phyloP scores from a whole-genome alignment of 164 flowering plant species.

The Berberis thunbergii region DNA sequence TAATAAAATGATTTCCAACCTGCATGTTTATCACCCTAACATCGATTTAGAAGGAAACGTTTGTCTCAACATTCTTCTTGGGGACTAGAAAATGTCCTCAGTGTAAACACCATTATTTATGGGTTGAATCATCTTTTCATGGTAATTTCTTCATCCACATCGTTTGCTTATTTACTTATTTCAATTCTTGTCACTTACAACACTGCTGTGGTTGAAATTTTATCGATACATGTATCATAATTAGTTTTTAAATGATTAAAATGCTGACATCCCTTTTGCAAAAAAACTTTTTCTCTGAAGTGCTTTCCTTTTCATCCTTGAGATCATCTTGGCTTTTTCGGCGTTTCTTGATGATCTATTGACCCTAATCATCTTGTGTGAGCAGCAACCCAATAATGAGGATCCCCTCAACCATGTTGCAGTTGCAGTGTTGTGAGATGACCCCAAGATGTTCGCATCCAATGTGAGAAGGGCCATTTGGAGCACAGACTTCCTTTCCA shows the following conservation, averaged over 20 bases:
- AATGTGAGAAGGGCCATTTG: constrained; percentile 72
- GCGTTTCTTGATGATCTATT: neutral
- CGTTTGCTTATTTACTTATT: neutral
- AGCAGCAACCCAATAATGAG: constrained; percentile 69
- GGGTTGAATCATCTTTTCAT: constrained; percentile 67
- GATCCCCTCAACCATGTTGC: constrained; percentile 81
- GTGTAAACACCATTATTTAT: constrained; percentile 60
- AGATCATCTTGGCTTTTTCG: neutral
- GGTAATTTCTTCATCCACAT: constrained; percentile 24
- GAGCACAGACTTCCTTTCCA: constrained; percentile 50
- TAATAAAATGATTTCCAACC: constrained; percentile 3
- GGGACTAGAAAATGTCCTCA: constrained; percentile 81
- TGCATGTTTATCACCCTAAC: constrained; percentile 78
- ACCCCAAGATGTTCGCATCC: constrained; percentile 54
- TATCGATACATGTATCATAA: too few relatives aligned
- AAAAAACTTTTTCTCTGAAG: too few relatives aligned
- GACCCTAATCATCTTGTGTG: neutral
- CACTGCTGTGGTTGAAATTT: neutral
- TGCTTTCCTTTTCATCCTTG: neutral
- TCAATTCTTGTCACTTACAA: neutral
- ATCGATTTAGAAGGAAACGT: constrained; percentile 82
- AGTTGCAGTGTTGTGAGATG: constrained; percentile 65
- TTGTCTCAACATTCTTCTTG: constrained; percentile 73
- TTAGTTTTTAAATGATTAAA: too few relatives aligned
- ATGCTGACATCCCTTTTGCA: too few relatives aligned